A percentile compares a stretch with the other conserved stretches of the same genome.
Evolutionary conservation across 2,329 filamentous ascomycete species (phyloP).

Genomic region (Ascochyta fabae): DNA sequence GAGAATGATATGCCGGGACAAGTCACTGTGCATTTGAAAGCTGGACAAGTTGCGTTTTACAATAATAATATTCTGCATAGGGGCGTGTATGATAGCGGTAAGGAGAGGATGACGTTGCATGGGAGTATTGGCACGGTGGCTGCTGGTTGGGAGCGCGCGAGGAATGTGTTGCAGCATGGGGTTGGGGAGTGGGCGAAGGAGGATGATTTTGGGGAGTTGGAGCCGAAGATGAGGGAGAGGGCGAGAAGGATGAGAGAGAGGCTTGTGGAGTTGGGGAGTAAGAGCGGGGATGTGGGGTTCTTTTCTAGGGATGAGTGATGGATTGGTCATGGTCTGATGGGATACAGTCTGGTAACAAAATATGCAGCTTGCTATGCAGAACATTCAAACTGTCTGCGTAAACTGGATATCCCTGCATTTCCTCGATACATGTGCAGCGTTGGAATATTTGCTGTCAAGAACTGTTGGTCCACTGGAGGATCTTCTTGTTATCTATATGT

Average conservation of each 20-base stretch:
- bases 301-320: slow-evolving; percentile 45
- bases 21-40: slow-evolving; percentile 68
- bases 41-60: slow-evolving; percentile 86
- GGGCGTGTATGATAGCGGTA: slow-evolving; percentile 66
- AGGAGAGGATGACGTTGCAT: slow-evolving; percentile 74
- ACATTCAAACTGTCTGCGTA: no score
- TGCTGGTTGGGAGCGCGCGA: slow-evolving; percentile 64
- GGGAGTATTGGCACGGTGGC: slow-evolving; percentile 70
- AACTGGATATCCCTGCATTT: no score
- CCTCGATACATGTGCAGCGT: no score
- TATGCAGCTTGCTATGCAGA: no score
- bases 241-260: slow-evolving; percentile 70
- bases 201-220: slow-evolving; percentile 66
- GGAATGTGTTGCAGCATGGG: slow-evolving; percentile 78
- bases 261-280: slow-evolving; percentile 67
- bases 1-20: slow-evolving; percentile 68
- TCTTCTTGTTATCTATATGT: no score
- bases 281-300: slow-evolving; percentile 67
- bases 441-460: no score
- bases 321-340: no score
- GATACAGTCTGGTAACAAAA: no score
- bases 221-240: slow-evolving; percentile 62
- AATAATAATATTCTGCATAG: slow-evolving; percentile 87
- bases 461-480: no score
- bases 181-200: slow-evolving; percentile 69